Base-by-base conservation (phyloP, 2,329 filamentous ascomycete species). In the Aspergillus texensis region DNA sequence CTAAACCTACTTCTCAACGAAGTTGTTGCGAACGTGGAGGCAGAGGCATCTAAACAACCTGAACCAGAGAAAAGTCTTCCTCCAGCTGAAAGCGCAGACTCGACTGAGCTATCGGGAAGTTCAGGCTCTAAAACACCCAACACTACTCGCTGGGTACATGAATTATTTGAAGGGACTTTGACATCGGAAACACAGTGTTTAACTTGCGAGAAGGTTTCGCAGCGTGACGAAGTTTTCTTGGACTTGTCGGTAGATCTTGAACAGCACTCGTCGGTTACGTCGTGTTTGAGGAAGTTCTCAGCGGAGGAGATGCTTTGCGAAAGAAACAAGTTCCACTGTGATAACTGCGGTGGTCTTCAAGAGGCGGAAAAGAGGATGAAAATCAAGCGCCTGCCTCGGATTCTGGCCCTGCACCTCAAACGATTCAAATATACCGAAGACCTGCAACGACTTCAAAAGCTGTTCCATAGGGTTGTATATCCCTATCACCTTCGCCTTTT, bases 291-390 rank as follows among this genome's bases (percentile, higher is more conserved):
- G 63, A 97, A 97, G 72, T 99, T 99, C 73, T 99, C 95, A 0
- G 93, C 95, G 53, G 95, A 98, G 73, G 95, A 99, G 78, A 97
- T 98, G 93, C 85, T 99, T 62, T 98, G 95, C 75, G 95, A 99
- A 80, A 87, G 94, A 65, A 98, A 99, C 82, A 99, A 99, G 76
- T 99, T 99, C 70, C 94, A 99, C 75, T 99, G 95, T 80, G 95
- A 99, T 76, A 94, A 94, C 71, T 99, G 95, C 71, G 95, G 95
- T 59, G 95, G 95, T 3, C 82, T 99, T 61, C 95, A 99, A 78
- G 95, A 99, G 80, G 95, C 95, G 0, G 95, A 99, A 78, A 99
- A 98, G 83, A 88, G 95, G 67, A 99, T 99, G 95, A 99, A 98
- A 83, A 94, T 99, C 71, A 98, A 99, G 82, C 88, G 92, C 59